These are phyloP conservation scores for Moniliophthora roreri DNA, from an alignment of 1,284 basidiomycete species.

Conservation along the genomic window DNA sequence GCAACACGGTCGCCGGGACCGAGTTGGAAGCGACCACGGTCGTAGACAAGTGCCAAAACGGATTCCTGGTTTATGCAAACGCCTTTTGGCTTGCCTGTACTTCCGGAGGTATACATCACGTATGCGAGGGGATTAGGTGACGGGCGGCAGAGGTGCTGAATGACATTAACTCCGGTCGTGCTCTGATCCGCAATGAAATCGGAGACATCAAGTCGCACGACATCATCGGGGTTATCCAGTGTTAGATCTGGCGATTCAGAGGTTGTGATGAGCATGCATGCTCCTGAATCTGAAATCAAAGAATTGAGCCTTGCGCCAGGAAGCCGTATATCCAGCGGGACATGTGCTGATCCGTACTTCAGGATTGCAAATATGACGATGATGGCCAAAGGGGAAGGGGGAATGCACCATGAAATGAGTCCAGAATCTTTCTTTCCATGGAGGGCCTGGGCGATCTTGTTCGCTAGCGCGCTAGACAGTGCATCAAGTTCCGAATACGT, in stretches of 20 bases:
- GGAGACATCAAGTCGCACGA: neutral
- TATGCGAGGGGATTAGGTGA: neutral
- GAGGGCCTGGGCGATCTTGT: neutral
- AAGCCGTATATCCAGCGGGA: slow-evolving; percentile 6
- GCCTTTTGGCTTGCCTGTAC: neutral
- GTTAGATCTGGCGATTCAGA: neutral
- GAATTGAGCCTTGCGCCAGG: slow-evolving; percentile 1
- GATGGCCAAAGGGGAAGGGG: slow-evolving; percentile 3
- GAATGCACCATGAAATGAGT: neutral
- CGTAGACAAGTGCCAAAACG: slow-evolving; percentile 1
- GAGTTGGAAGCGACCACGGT: neutral
- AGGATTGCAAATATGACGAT: slow-evolving; percentile 3
- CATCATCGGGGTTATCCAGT: neutral
- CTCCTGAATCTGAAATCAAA: slow-evolving; percentile 1
- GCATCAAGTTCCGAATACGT: slow-evolving; percentile 2
- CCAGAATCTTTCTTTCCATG: neutral
- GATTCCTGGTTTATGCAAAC: neutral
- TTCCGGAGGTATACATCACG: slow-evolving; percentile 1
- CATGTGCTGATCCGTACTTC: slow-evolving; percentile 2
- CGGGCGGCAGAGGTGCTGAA: neutral
- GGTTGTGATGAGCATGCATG: slow-evolving; percentile 1
- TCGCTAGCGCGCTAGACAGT: neutral
- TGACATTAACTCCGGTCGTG: neutral
- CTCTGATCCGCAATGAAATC: neutral
- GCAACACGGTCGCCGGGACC: slow-evolving; percentile 1